Evolutionary conservation across 1,284 basidiomycete genomes (phyloP).

Genomic region (Kalmanozyma brasiliensis): DNA sequence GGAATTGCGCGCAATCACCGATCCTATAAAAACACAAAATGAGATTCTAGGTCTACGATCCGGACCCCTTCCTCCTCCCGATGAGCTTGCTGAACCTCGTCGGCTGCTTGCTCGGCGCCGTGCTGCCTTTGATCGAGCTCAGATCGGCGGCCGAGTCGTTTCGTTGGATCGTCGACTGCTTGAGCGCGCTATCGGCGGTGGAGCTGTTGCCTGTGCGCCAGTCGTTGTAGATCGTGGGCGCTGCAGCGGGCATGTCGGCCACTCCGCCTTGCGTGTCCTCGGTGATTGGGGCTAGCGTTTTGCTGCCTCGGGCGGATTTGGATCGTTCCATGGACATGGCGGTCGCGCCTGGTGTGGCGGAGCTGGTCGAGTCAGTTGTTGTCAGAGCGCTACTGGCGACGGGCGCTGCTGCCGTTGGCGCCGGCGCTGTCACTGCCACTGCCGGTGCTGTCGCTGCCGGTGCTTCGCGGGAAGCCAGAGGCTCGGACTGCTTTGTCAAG

Average conservation of each 20-base stretch:
- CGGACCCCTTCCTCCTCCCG: slow-evolving; percentile 26
- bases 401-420: too few relatives aligned
- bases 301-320: slow-evolving; percentile 2
- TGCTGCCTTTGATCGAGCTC: slow-evolving; percentile 21
- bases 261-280: slow-evolving; percentile 41
- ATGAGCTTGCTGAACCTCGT: slow-evolving; percentile 45
- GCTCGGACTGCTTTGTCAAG: slow-evolving; percentile 30
- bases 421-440: not conserved
- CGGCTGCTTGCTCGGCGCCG: slow-evolving; percentile 3
- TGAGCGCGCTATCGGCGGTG: not conserved
- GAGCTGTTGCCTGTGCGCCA: not conserved
- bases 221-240: slow-evolving; percentile 6
- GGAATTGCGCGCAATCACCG: too few relatives aligned
- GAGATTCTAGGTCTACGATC: slow-evolving; percentile 76
- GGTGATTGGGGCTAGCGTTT: slow-evolving; percentile 27
- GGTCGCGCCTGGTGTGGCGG: not conserved
- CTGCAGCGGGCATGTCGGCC: slow-evolving; percentile 30
- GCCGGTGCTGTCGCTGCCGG: not conserved
- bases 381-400: slow-evolving; percentile 4
- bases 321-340: slow-evolving; percentile 9
- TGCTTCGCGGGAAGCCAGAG: slow-evolving; percentile 5
- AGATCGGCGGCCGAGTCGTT: slow-evolving; percentile 21
- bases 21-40: not conserved
- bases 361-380: slow-evolving; percentile 17
- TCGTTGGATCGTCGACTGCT: slow-evolving; percentile 16